Conservation (phyloP, 2,329 filamentous ascomycete genomes). For the Colletotrichum orchidophilum region DNA sequence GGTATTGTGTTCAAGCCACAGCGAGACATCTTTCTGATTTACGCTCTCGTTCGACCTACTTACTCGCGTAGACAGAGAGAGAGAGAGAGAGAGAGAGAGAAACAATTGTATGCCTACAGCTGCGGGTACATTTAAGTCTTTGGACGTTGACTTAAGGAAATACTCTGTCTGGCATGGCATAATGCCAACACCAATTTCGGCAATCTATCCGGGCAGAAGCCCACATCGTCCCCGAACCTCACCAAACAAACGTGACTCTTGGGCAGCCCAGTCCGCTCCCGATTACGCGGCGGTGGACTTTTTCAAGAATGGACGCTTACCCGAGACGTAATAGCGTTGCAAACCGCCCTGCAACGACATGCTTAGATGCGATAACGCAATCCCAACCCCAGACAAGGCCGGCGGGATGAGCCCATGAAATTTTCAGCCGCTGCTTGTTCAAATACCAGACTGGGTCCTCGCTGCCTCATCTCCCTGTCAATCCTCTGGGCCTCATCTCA, state of each 20-base stretch:
- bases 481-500: background rate
- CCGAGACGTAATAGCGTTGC: slow-evolving; percentile 21
- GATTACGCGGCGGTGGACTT: slow-evolving; percentile 30
- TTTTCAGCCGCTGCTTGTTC: background rate
- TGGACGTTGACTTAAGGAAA: background rate
- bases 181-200: slow-evolving; percentile 28
- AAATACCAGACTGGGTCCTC: slow-evolving; percentile 3
- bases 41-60: background rate
- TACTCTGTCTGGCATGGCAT: background rate
- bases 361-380: slow-evolving; percentile 30
- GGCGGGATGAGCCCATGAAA: background rate
- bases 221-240: slow-evolving; percentile 28
- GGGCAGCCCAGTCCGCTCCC: slow-evolving; percentile 21
- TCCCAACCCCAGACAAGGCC: slow-evolving; percentile 11
- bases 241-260: slow-evolving; percentile 26
- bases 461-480: background rate
- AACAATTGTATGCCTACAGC: no score
- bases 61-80: background rate
- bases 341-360: slow-evolving; percentile 23
- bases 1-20: slow-evolving; percentile 8
- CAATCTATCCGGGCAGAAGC: slow-evolving; percentile 29
- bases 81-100: no score
- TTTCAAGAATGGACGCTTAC: slow-evolving; percentile 15
- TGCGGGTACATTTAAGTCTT: no score
- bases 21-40: background rate